A percentile compares a stretch with the other conserved stretches of the same genome.
Conservation (phyloP, 495 filamentous ascomycete genomes). For the Talaromyces nanjingensis region DNA sequence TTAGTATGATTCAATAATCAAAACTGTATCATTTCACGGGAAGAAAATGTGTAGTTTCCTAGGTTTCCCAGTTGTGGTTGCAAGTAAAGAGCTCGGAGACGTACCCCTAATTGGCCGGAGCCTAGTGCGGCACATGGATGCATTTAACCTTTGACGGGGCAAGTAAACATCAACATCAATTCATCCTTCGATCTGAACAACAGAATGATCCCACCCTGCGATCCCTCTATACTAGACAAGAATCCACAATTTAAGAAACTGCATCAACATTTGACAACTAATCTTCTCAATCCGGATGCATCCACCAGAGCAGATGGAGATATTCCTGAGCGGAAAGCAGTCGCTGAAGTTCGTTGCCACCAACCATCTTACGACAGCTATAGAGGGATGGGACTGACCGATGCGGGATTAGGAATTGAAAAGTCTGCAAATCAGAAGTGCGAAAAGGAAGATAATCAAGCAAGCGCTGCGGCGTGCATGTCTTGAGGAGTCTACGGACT, state of each 20-base stretch:
- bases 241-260: slow-evolving; percentile 61
- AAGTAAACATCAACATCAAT: neutral
- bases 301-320: slow-evolving; percentile 50
- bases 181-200: neutral
- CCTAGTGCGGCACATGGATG: neutral
- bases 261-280: slow-evolving; percentile 52
- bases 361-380: neutral
- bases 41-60: neutral
- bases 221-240: slow-evolving; percentile 50
- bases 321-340: slow-evolving; percentile 45
- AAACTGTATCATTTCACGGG: neutral
- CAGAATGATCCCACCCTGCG: slow-evolving; percentile 58
- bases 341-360: slow-evolving; percentile 39
- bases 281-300: slow-evolving; percentile 53
- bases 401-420: slow-evolving; percentile 25
- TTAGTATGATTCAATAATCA: neutral
- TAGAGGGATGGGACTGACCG: neutral
- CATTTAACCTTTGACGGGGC: neutral
- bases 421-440: slow-evolving; percentile 25
- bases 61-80: neutral
- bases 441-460: slow-evolving; percentile 32
- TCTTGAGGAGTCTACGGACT: slow-evolving; percentile 13
- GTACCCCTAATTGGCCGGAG: neutral
- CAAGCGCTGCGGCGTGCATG: slow-evolving; percentile 25
- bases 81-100: neutral